Percentiles rank a stretch among this genome's conserved stretches.
Evolutionary conservation across 768 basidiomycete species (phyloP).

Genomic region (Tricholoma saponaceum): DNA sequence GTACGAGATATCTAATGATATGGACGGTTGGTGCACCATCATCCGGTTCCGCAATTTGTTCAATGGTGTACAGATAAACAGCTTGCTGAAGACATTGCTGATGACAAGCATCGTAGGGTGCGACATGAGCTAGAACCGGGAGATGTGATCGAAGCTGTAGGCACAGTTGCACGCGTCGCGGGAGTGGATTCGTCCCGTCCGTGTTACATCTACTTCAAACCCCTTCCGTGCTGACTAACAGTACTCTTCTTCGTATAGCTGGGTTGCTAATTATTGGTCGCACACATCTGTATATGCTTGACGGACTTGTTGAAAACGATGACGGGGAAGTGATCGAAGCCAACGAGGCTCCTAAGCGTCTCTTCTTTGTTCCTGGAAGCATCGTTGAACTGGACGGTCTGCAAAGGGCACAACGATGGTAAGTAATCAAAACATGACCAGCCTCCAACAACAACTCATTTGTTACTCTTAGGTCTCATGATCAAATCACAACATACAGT

Average conservation of each 20-base stretch:
- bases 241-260: conserved; percentile 37
- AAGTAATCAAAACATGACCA: conserved; percentile 13
- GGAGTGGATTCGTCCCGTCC: conserved; percentile 91
- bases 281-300: conserved; percentile 85
- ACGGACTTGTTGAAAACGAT: conserved; percentile 84
- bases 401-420: conserved; percentile 84
- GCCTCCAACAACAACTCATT: not conserved
- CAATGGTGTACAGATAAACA: conserved; percentile 38
- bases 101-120: conserved; percentile 86
- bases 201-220: conserved; percentile 21
- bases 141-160: conserved; percentile 83
- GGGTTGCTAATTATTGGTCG: conserved; percentile 86
- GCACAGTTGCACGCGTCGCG: conserved; percentile 81
- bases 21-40: conserved; percentile 43
- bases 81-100: conserved; percentile 72
- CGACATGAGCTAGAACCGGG: conserved; percentile 85
- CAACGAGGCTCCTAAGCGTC: conserved; percentile 73
- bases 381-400: conserved; percentile 76
- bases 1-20: conserved; percentile 63
- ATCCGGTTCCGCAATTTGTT: not conserved
- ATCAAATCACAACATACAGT: conserved; percentile 72
- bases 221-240: not conserved
- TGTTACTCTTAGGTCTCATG: conserved; percentile 56
- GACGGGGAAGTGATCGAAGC: conserved; percentile 88
- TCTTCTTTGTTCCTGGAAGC: conserved; percentile 84